Evolutionary conservation across 352 stramenopile species (phyloP).

Genomic region (Pythium pyrilobum): DNA sequence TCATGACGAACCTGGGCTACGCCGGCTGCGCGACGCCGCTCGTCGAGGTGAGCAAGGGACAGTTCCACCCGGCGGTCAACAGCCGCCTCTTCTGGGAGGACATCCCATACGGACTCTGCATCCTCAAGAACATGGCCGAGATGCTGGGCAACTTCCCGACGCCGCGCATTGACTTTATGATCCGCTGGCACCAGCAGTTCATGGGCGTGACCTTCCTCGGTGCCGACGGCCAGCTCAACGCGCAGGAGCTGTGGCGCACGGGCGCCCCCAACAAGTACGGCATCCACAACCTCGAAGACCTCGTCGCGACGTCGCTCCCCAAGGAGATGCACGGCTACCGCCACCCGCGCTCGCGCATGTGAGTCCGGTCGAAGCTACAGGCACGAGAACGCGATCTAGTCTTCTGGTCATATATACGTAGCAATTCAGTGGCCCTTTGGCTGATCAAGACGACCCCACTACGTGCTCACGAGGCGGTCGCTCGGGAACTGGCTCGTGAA

Average conservation of each 20-base stretch:
- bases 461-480: conserved; percentile 16
- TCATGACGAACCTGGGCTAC: conserved; percentile 89
- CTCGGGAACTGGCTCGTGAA: conserved; percentile 42
- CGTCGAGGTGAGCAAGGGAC: conserved; percentile 61
- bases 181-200: conserved; percentile 91
- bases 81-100: conserved; percentile 91
- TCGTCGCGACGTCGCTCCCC: conserved; percentile 87
- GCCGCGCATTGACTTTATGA: conserved; percentile 91
- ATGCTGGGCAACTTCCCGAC: conserved; percentile 92
- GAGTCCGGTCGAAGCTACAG: conserved; percentile 9
- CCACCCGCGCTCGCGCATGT: conserved; percentile 85
- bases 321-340: conserved; percentile 85
- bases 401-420: not conserved
- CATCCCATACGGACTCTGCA: conserved; percentile 90
- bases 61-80: conserved; percentile 81
- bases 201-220: conserved; percentile 88
- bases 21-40: conserved; percentile 87
- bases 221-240: conserved; percentile 85
- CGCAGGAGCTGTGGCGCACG: conserved; percentile 83
- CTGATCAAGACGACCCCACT: too few relatives aligned
- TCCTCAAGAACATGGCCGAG: conserved; percentile 92
- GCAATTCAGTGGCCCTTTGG: not conserved
- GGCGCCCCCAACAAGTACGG: conserved; percentile 89
- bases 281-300: conserved; percentile 86
- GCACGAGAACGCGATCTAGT: not conserved